Base-by-base conservation (phyloP, 1,284 basidiomycete genomes). In the Wolfiporia cocos region DNA sequence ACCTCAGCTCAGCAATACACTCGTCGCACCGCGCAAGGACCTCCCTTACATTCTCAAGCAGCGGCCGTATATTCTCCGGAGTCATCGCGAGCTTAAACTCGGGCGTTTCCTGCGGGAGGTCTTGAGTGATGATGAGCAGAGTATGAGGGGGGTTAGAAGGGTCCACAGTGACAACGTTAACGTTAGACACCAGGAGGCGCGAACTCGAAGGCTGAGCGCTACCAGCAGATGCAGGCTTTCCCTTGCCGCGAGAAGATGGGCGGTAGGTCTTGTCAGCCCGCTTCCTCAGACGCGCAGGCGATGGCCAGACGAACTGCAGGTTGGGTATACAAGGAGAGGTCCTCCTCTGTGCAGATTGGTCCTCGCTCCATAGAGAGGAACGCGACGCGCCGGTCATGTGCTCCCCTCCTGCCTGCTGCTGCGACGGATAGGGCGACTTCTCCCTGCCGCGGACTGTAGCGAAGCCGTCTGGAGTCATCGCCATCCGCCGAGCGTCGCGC, bases 31-130 rank as follows among this genome's bases (percentile, higher is more conserved):
- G 67, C 41, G 64, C 58, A 46, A 81, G 73, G 28, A 90, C 85
- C 62, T 88, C 86, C 44, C 66, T 74, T 19, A 86, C 81, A 52
- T 86, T 89, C 60, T 88, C 84, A 34, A 90, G 58, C 46, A 91
- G 55, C 26, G 86, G 87, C 57, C 72, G 73, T 53, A 91, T 88
- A 53, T 88, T 90, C 62, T 90, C 86, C 0, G 87, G 87, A 7
- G 85, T 86, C 77, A 91, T 78, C 37, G 84, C 80, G 31, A 90
- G 57, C 55, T 73, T 74, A 21, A 68, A 62, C 42, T 74, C 73
- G n/a, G n/a, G n/a, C n/a, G n/a, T n/a, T n/a, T n/a, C n/a, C n/a
- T n/a, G n/a, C n/a, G n/a, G n/a, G n/a, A 2, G 67, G 58, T n/a
- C n/a, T n/a, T n/a, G n/a, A n/a, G n/a, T n/a, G n/a, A n/a, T n/a